Base-by-base conservation (phyloP, 768 basidiomycete species). In the Tubosaeta sp. region DNA sequence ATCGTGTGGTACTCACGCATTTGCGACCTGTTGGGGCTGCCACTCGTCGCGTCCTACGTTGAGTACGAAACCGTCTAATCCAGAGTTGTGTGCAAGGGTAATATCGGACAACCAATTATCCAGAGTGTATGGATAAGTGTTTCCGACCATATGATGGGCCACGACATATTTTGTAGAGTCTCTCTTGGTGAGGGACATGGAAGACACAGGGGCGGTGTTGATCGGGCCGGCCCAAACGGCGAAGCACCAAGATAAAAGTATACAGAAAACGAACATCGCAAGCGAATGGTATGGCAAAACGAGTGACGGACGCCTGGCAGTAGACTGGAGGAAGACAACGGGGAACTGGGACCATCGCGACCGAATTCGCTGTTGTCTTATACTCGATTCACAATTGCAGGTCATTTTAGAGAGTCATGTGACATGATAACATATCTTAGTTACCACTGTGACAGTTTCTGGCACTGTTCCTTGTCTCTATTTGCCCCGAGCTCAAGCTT, bases 11-110 rank as follows among this genome's bases (percentile, higher is more conserved):
- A 72, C 74, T 66, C 68, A 90, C 72, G 87, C 88, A 50, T 82
- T 77, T 32, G 77, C 73, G 9, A 90, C 79, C 46, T 81, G 79
- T 39, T 69, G 70, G 32, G 76, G 71, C 58, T 88, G 78, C 84
- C 85, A 90, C 36, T 64, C 54, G 58, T 87, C 84, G 0, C 57
- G 59, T 21, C 88, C 88, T 40, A 84, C 73, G 60, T 90, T 90
- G 49, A 91, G 73, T 1, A 84, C 84, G 64, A 86, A 87, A 1
- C 74, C 85, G 53, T 87, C 85, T 55, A 87, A 78, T 14, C 83
- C 83, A 49, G 73, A 76, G 6, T 73, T 63, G 50, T 78, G 69
- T 0, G 87, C 87, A 14, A 82, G 74, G 3, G 55, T 25, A 21
- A 87, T 79, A 59, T 87, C 76, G 52, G 69, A 77, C 45, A 76